These are phyloP conservation scores for Cercospora sojina DNA, from an alignment of 2,329 filamentous ascomycete genomes.

Conservation along the genomic window DNA sequence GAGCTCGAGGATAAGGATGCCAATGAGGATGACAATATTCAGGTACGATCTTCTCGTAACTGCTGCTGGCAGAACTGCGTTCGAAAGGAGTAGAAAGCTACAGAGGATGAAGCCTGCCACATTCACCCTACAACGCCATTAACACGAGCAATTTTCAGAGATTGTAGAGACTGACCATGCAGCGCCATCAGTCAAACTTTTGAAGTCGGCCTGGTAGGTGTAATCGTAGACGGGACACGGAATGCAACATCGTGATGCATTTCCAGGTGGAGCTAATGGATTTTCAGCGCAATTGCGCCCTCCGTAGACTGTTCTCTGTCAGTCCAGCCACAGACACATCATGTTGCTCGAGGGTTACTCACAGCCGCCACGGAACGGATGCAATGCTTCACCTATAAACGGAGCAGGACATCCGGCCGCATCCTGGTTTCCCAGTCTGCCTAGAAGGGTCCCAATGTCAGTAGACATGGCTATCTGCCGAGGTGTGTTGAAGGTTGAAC, in stretches of 20 bases:
- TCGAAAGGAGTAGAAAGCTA: constrained; percentile 72
- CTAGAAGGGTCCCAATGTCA: constrained; percentile 7
- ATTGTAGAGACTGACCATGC: constrained; percentile 51
- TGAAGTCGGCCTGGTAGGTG: constrained; percentile 57
- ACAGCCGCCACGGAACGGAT: constrained; percentile 32
- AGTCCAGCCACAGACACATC: no score
- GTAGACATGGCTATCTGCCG: neutral
- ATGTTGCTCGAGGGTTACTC: constrained; percentile 12
- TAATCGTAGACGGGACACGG: constrained; percentile 82
- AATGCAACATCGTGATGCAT: constrained; percentile 64
- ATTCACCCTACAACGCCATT: constrained; percentile 56
- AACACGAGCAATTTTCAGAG: neutral
- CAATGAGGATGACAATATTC: constrained; percentile 72
- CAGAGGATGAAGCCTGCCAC: constrained; percentile 69
- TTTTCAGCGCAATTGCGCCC: constrained; percentile 33
- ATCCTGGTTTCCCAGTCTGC: constrained; percentile 22
- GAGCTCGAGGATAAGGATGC: constrained; percentile 72
- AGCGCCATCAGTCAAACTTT: constrained; percentile 62
- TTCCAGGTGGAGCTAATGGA: constrained; percentile 23
- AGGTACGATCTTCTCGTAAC: constrained; percentile 83
- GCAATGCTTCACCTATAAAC: constrained; percentile 30
- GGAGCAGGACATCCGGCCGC: constrained; percentile 31
- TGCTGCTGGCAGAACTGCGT: constrained; percentile 71
- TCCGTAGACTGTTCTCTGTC: constrained; percentile 17
- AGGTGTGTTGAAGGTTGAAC: neutral